phyloP scores from a whole-genome alignment of 192 early-diverging fungal genomes.

The Coemansia interrupta region DNA sequence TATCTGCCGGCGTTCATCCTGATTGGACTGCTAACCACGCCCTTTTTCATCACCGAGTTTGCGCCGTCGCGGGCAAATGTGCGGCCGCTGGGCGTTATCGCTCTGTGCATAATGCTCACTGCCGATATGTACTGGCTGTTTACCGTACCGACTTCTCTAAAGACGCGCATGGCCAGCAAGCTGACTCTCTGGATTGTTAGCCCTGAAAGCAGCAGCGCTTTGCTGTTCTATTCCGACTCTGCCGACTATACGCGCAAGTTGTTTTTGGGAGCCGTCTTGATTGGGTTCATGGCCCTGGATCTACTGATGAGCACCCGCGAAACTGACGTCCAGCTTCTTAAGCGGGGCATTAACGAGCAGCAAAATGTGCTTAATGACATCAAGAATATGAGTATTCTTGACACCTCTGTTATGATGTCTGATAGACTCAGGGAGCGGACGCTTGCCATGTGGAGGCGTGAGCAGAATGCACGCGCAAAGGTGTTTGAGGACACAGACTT shows the following conservation, averaged over 20 bases:
- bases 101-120: constrained; percentile 16
- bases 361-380: constrained; percentile 10
- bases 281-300: constrained; percentile 29
- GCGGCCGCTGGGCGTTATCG: constrained; percentile 38
- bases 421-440: constrained; percentile 21
- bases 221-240: constrained; percentile 34
- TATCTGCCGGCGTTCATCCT: constrained; percentile 42
- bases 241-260: constrained; percentile 31
- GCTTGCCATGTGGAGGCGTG: constrained; percentile 26
- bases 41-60: constrained; percentile 28
- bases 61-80: constrained; percentile 35
- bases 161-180: constrained; percentile 7
- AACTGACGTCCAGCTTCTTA: constrained; percentile 44
- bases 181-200: constrained; percentile 34
- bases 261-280: constrained; percentile 17
- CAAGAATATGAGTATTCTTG: constrained; percentile 40
- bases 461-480: constrained; percentile 16
- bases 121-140: constrained; percentile 44
- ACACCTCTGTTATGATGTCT: constrained; percentile 29
- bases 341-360: constrained; percentile 23
- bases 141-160: constrained; percentile 21
- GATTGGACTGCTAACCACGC: constrained; percentile 31
- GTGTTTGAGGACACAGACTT: constrained; percentile 27
- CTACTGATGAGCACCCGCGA: constrained; percentile 36
- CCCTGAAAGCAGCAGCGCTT: constrained; percentile 22